Evolutionary conservation across 306 rosid species (phyloP).

Genomic region (Cucurbita argyrosperma): DNA sequence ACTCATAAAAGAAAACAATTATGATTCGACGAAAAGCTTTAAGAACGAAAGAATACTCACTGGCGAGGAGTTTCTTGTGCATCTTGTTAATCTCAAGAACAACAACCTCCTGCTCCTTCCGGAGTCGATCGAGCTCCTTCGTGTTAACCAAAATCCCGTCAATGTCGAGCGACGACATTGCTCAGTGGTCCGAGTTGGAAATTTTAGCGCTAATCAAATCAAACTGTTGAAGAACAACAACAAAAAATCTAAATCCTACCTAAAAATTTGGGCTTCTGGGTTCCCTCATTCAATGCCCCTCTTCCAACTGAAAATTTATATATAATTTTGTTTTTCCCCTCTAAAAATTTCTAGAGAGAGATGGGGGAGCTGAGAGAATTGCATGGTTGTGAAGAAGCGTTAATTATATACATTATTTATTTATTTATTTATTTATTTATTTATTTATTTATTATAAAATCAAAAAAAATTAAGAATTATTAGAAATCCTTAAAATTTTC

Average conservation of each 20-base stretch:
- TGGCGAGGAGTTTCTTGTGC: conserved; percentile 75
- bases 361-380: background rate
- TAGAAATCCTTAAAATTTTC: no score
- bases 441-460: no score
- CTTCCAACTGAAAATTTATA: background rate
- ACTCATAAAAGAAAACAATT: background rate
- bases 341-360: background rate
- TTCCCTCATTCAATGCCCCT: background rate
- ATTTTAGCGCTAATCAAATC: background rate
- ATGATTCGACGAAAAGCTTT: background rate
- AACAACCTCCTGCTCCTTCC: conserved; percentile 68
- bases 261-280: background rate
- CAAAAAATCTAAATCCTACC: background rate
- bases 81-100: conserved; percentile 77
- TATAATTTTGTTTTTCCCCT: background rate
- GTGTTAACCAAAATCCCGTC: conserved; percentile 51
- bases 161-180: conserved; percentile 74
- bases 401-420: background rate
- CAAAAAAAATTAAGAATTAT: no score
- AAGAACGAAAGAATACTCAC: conserved; percentile 18
- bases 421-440: no score
- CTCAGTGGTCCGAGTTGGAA: background rate
- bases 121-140: conserved; percentile 77
- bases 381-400: background rate
- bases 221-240: background rate